Base-by-base conservation (phyloP, 441 rosid genomes). In the Gossypium davidsonii region DNA sequence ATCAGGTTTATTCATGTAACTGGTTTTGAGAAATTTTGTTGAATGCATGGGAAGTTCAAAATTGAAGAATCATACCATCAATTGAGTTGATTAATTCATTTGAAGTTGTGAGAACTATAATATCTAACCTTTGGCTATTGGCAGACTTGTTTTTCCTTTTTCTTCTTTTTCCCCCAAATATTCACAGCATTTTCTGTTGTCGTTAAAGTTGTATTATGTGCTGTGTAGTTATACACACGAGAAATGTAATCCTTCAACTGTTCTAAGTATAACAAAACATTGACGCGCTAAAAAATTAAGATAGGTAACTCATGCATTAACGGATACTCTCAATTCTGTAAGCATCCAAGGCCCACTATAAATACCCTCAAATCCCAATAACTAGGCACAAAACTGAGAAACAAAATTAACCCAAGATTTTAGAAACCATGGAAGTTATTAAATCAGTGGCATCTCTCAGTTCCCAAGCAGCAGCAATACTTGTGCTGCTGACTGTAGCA, bases 401-500 rank as follows among this genome's bases (percentile, higher is more conserved):
- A 64, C 51, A 65, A 65, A 46, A 14, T 23, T 20, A 46, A 44
- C 9, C 28, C 44, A 63, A 63, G n/a, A 59, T 28, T 28, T 15
- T 63, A 37, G 4, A 39, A 44, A 34, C 25, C 20, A 65, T 65
- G 70, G 37, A 17, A 46, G 39, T 46, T 46, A 0, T 66, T n/a
- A 66, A 46, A 12, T 66, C 56, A 14, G 20, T 4, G 15, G 26
- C 48, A 4, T 39, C 28, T 39, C 52, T 62, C n/a, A 9, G 69
- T 64, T 71, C 76, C 62, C 48, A 9, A 31, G 64, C 15, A 9
- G 31, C 73, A 28, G 64, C 14, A 66, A 17, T 66, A 12, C 67
- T 81, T 39, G 10, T 81, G n/a, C 6, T 82, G 77, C 37, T 81
- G 11, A 72, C 71, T 17, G 67, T 67, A n/a, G 57, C 64, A 0